Evolutionary conservation across 129 eudicot species (phyloP).

Genomic region (Saussurea involucrata): DNA sequence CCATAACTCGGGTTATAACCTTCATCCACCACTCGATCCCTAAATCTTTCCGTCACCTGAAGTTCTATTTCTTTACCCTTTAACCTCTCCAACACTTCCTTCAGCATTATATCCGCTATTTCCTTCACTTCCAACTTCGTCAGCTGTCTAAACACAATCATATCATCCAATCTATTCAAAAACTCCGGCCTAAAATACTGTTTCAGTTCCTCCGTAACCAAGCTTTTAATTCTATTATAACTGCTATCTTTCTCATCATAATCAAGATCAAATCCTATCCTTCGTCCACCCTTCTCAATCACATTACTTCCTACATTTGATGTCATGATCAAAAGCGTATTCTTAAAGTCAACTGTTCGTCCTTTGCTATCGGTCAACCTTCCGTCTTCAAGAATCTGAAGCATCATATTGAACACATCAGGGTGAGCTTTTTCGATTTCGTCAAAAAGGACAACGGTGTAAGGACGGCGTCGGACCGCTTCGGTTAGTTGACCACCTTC

Average conservation of each 20-base stretch:
- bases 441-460: conserved; percentile 43
- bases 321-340: conserved; percentile 45
- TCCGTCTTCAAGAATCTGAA: conserved; percentile 56
- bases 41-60: conserved; percentile 28
- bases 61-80: conserved; percentile 35
- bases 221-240: conserved; percentile 41
- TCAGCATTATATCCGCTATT: conserved; percentile 42
- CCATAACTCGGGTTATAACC: conserved; percentile 47
- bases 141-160: conserved; percentile 37
- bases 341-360: conserved; percentile 42
- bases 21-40: conserved; percentile 40
- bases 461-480: conserved; percentile 38
- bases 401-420: conserved; percentile 47
- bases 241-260: conserved; percentile 77
- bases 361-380: conserved; percentile 54
- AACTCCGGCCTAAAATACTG: conserved; percentile 41
- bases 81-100: conserved; percentile 37
- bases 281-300: conserved; percentile 39
- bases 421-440: conserved; percentile 57
- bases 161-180: conserved; percentile 41
- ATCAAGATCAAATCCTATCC: conserved; percentile 78
- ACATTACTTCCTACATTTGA: conserved; percentile 43
- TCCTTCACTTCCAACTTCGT: conserved; percentile 24
- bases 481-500: conserved; percentile 58
- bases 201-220: conserved; percentile 33